A percentile compares a stretch with the other conserved stretches of the same genome.
phyloP scores from a whole-genome alignment of 805 yeast species.

The Lipomyces kockii region DNA sequence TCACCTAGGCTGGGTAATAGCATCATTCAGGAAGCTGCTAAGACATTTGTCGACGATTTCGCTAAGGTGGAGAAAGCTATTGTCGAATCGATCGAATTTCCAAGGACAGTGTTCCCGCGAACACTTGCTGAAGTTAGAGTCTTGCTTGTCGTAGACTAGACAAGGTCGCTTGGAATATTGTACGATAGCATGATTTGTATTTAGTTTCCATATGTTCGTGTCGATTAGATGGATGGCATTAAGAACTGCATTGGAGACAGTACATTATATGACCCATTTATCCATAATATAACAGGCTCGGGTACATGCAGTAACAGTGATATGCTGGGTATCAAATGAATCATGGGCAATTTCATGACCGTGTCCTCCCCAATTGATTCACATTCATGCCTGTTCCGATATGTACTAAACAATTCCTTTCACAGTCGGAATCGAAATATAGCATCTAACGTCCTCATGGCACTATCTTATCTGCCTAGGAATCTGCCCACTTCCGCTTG shows the following conservation, averaged over 20 bases:
- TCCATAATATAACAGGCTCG: not conserved
- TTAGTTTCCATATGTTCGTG: not conserved
- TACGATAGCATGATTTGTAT: slow-evolving; percentile 2
- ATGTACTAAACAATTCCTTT: not conserved
- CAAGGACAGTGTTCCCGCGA: slow-evolving; percentile 40
- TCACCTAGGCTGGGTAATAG: slow-evolving; percentile 46
- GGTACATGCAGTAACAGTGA: no score
- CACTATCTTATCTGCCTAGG: not conserved
- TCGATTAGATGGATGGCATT: not conserved
- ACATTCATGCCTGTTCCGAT: not conserved
- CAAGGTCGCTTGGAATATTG: not conserved
- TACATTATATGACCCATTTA: not conserved
- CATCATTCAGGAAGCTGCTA: slow-evolving; percentile 43
- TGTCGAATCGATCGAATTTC: slow-evolving; percentile 39
- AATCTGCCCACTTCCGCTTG: not conserved
- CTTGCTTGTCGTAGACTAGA: slow-evolving; percentile 38
- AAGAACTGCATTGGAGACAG: not conserved
- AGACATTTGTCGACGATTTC: slow-evolving; percentile 44
- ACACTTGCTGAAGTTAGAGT: slow-evolving; percentile 42
- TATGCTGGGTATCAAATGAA: not conserved
- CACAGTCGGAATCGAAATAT: not conserved
- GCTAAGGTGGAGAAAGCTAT: slow-evolving; percentile 41
- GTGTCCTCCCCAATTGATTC: not conserved
- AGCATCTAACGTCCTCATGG: not conserved
- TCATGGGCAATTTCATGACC: not conserved